Conservation (phyloP, 805 yeast genomes). For the Yamadazyma sp. region DNA sequence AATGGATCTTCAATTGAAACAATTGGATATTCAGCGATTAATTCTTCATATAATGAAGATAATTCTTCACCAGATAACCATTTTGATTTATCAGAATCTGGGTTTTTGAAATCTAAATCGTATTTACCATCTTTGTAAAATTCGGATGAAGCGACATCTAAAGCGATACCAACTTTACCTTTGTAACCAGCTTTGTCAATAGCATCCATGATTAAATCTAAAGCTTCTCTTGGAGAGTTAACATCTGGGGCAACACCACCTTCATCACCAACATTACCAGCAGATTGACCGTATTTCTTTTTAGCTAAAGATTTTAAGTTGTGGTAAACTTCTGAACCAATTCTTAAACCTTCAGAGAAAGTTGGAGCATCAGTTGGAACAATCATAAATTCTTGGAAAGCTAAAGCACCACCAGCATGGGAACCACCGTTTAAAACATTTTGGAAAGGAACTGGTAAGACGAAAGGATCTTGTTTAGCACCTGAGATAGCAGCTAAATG, state of each 20-base stretch:
- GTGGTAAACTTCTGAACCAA: constrained; percentile 98
- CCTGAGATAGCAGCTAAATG: constrained; percentile 83
- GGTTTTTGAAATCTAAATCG: constrained; percentile 98
- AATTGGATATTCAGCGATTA: constrained; percentile 91
- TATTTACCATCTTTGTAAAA: constrained; percentile 95
- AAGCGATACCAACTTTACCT: constrained; percentile 87
- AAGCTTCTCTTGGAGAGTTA: constrained; percentile 92
- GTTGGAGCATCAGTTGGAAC: constrained; percentile 90
- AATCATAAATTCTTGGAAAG: constrained; percentile 99
- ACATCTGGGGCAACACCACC: constrained; percentile 99
- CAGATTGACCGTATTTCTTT: constrained; percentile 95
- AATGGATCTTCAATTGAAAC: constrained; percentile 98
- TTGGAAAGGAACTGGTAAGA: constrained; percentile 98
- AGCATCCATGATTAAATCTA: constrained; percentile 87
- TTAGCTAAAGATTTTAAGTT: constrained; percentile 87
- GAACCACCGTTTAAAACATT: constrained; percentile 99
- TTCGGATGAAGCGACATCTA: constrained; percentile 97
- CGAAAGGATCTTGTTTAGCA: constrained; percentile 74
- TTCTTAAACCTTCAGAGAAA: constrained; percentile 94
- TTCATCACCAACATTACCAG: constrained; percentile 99
- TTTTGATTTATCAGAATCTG: constrained; percentile 83
- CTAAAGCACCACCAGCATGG: constrained; percentile 99
- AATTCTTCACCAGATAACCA: constrained; percentile 89
- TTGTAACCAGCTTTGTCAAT: constrained; percentile 94
- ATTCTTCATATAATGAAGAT: constrained; percentile 76